Percentiles rank a stretch among this genome's conserved stretches.
phyloP scores from a whole-genome alignment of 2,329 filamentous ascomycete genomes.

The Scytalidium lignicola region DNA sequence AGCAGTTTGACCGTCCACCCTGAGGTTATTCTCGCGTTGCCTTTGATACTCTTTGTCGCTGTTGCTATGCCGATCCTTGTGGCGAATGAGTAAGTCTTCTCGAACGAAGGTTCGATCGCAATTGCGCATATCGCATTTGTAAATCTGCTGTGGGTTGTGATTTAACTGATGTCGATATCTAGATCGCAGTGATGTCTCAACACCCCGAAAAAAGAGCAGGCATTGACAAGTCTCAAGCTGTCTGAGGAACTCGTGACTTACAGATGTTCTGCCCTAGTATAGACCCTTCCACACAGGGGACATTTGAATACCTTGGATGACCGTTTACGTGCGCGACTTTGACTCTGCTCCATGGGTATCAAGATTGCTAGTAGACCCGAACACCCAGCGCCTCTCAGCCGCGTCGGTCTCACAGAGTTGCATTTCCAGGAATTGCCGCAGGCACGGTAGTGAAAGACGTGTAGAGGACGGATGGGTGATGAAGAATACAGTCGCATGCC shows the following conservation, averaged over 20 bases:
- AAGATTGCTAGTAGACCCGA: not conserved
- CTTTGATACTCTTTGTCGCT: constrained; percentile 70
- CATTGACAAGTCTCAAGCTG: not conserved
- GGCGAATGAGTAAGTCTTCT: constrained; percentile 79
- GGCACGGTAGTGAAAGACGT: no score
- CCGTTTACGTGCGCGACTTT: constrained; percentile 48
- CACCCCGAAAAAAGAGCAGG: not conserved
- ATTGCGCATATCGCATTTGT: constrained; percentile 81
- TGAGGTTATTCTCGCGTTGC: constrained; percentile 63
- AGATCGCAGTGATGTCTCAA: not conserved
- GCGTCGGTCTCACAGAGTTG: not conserved
- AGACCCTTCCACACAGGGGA: constrained; percentile 83
- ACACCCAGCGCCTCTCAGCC: not conserved
- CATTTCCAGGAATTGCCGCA: not conserved
- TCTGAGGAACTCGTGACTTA: constrained; percentile 42
- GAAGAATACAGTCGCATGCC: not conserved
- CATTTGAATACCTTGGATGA: constrained; percentile 77
- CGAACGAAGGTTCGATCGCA: constrained; percentile 86
- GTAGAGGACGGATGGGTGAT: not conserved
- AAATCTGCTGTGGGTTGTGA: constrained; percentile 89
- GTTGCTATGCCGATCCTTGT: constrained; percentile 63
- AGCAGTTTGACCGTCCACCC: constrained; percentile 33
- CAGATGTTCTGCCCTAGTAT: constrained; percentile 88
- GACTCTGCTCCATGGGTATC: not conserved
- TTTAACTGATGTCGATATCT: constrained; percentile 86